Base-by-base conservation (phyloP, 257 asterid genomes). In the Cinchona pubescens region DNA sequence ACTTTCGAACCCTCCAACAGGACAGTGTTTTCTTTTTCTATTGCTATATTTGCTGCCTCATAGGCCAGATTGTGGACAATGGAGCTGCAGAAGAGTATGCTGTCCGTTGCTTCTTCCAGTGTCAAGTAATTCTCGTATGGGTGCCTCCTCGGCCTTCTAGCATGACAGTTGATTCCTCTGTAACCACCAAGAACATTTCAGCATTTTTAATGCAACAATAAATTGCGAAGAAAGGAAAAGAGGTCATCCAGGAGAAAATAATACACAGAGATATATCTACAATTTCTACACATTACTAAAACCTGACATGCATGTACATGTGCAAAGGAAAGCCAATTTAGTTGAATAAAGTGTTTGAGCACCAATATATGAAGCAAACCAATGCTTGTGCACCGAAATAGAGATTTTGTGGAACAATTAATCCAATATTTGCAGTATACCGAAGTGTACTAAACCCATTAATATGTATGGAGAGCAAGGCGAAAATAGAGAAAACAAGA, bases 1-100 rank as follows among this genome's bases (percentile, higher is more conserved):
- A n/a, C n/a, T n/a, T 70, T 82, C 14, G 79, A 79, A 80, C 69
- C 69, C 79, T 92, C 92, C 67, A 82, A 45, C 0, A 76, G 83
- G 29, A 51, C 71, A 3, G 85, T 72, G 79, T 67, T 76, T 74
- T 90, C 98, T 80, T 89, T 91, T 66, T 84, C 90, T 25, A 89
- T 86, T 27, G 95, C 96, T 51, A 87, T 83, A 78, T 89, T 88
- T 63, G 96, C 99, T 71, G 99, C 98, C 74, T 88, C 86, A 42
- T 87, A 90, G 60, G 91, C 98, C 43, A 95, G 82, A 64, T 86
- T 88, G 86, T 95, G 97, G 84, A 91, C 94, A 40, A 92, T 91
- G 63, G 99, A 95, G 80, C 97, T 90, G 87, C 98, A 92, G 88
- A 92, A 90, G 84, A 95, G 97, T 79, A 91, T 92, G 11, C 96